Evolutionary conservation across 2,329 filamentous ascomycete genomes (phyloP), one percentile per base, ranked within the genome.

Genomic region (Pleurostoma richardsiae): DNA sequence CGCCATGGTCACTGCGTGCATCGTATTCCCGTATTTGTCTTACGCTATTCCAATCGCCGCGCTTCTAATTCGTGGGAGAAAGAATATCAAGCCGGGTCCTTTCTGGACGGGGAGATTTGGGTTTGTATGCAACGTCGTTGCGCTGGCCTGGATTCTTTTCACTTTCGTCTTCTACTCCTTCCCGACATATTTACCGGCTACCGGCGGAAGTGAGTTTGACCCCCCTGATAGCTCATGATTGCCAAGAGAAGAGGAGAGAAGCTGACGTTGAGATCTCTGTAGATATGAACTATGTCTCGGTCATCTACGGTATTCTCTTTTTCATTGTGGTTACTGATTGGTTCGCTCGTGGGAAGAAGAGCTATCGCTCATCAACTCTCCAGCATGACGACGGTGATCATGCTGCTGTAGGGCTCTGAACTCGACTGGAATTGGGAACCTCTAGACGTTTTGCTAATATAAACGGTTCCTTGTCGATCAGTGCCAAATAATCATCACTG

Each of bases 1-100:
- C n/a, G 46, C 46, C 27, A 48, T 48, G 29, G 42, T 36, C 33
- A 36, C 33, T 8, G 33, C 33, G 8, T 36, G 33, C n/a, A 36
- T 36, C 8, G 33, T 36, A n/a, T 36, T 36, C n/a, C 33, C 33
- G 8, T 36, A 36, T 2, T n/a, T 36, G 8, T 36, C 33, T 36
- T 36, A 36, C 33, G 33, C 33, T 36, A 36, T 36, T 8, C 33
- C 33, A 8, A 36, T 36, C n/a, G n/a, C n/a, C 33, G 33, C 33
- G 8, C 33, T 36, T n/a, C n/a, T 36, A n/a, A n/a, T 36, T 36
- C 33, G 33, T 2, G 33, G 33, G 8, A 36, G 33, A 36, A n/a
- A 36, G n/a, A 36, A 36, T n/a, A 36, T 36, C 33, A 36, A 36
- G n/a, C 33, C 33, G n/a, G 33, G 33, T 8, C 33, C 33, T 8